Percentiles rank a stretch among this genome's conserved stretches.
Conservation (phyloP, 2,329 filamentous ascomycete species). For the Cryphonectria japonica region DNA sequence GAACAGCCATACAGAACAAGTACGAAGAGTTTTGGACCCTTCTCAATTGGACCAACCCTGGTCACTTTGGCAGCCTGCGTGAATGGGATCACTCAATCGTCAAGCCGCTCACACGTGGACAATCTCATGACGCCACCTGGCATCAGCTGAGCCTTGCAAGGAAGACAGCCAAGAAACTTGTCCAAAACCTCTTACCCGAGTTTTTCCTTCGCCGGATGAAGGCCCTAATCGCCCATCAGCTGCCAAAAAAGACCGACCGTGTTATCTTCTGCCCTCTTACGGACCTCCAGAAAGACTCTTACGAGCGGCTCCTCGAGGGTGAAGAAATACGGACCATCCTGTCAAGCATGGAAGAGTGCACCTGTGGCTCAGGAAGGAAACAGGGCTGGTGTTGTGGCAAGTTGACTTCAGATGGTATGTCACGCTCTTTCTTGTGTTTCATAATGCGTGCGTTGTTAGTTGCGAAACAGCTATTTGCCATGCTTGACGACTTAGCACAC, state of each 20-base stretch:
- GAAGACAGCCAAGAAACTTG: slow-evolving; percentile 80
- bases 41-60: slow-evolving; percentile 94
- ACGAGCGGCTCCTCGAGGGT: slow-evolving; percentile 78
- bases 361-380: slow-evolving; percentile 70
- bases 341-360: slow-evolving; percentile 67
- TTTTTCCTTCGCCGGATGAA: slow-evolving; percentile 96
- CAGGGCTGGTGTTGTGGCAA: slow-evolving; percentile 81
- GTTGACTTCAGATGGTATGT: slow-evolving; percentile 54
- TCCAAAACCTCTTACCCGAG: slow-evolving; percentile 82
- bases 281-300: slow-evolving; percentile 77
- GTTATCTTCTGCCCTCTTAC: slow-evolving; percentile 96
- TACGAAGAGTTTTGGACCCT: slow-evolving; percentile 98
- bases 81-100: slow-evolving; percentile 82
- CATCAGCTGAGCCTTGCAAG: slow-evolving; percentile 81
- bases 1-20: slow-evolving; percentile 96
- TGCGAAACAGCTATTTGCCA: neutral
- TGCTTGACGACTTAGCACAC: neutral
- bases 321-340: slow-evolving; percentile 72
- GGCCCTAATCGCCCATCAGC: slow-evolving; percentile 84
- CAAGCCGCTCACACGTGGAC: slow-evolving; percentile 80
- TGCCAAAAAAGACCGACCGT: slow-evolving; percentile 91
- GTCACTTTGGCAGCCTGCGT: slow-evolving; percentile 62
- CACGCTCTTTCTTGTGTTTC: neutral
- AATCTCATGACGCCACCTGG: slow-evolving; percentile 88
- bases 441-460: neutral